These are phyloP conservation scores for Colletotrichum orbiculare DNA, from an alignment of 2,329 filamentous ascomycete species.

Conservation along the genomic window DNA sequence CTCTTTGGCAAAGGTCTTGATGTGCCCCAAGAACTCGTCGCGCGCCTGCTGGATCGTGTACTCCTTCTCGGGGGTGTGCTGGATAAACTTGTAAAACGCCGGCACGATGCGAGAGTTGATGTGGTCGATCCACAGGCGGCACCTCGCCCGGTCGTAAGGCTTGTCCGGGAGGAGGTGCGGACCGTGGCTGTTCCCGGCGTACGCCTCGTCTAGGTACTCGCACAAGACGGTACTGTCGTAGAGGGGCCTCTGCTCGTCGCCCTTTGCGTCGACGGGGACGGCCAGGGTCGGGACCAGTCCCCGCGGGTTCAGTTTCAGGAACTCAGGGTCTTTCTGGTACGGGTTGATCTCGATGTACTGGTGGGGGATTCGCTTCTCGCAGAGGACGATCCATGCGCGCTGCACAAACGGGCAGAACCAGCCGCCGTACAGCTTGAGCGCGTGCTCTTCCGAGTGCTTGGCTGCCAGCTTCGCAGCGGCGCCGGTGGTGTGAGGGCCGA, in stretches of 20 bases:
- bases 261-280: constrained; percentile 50
- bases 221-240: constrained; percentile 80
- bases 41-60: constrained; percentile 65
- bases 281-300: constrained; percentile 79
- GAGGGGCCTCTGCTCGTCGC: constrained; percentile 63
- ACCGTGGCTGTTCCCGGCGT: constrained; percentile 57
- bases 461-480: constrained; percentile 60
- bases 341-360: constrained; percentile 84
- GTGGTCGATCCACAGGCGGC: constrained; percentile 80
- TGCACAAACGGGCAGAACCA: constrained; percentile 83
- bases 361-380: constrained; percentile 79
- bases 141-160: constrained; percentile 72
- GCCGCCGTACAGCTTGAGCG: constrained; percentile 75
- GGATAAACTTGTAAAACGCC: constrained; percentile 71
- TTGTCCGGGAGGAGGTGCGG: constrained; percentile 68
- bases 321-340: constrained; percentile 76
- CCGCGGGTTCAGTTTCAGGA: constrained; percentile 78
- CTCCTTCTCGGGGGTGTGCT: constrained; percentile 62
- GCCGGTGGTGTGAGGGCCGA: constrained; percentile 60
- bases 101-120: constrained; percentile 75
- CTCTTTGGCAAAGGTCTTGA: constrained; percentile 71
- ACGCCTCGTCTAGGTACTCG: constrained; percentile 82
- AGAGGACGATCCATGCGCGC: constrained; percentile 77
- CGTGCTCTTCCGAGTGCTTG: constrained; percentile 58
- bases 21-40: constrained; percentile 65